Base-by-base conservation (phyloP, 768 basidiomycete species). In the Leccinum truebloodii region DNA sequence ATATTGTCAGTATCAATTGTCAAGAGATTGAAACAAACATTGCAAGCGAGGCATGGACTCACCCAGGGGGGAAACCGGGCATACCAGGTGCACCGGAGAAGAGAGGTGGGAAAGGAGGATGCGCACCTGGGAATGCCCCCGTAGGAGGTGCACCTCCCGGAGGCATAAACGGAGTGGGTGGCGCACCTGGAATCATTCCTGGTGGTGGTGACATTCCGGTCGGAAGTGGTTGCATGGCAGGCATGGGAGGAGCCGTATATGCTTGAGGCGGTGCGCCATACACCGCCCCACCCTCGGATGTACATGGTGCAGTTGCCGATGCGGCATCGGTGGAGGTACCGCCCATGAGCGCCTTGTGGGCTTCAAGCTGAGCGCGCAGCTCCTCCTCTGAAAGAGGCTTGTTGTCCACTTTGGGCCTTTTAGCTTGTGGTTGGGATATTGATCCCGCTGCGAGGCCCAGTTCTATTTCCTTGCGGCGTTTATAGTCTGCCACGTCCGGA, bases 401-500 rank as follows among this genome's bases (percentile, higher is more conserved):
- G 67, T 94, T 92, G 64, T 92, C 89, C 28, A 86, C 79, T 73
- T 91, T 91, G 22, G 92, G 88, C 20, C 92, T 83, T 75, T 95
- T 94, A 5, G 86, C 81, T 46, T 84, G 89, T 1, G 90, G 90
- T 58, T 92, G 88, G 14, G 89, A 87, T 63, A 92, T 94, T 7
- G 89, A 85, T 6, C 91, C 92, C 2, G 90, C 86, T 18, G 85
- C 82, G 26, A 94, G 83, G 34, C 97, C 95, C 4, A 94, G 85
- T 72, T 98, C 95, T 63, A 93, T 90, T 73, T 96, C 95, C 71
- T 97, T 97, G 64, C 92, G 88, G 55, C 94, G 89, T 71, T 93
- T 96, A 82, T 95, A 98, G 74, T 95, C 96, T 13, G 92, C 94
- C 20, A 96, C 84, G 74, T 96, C 95, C 35, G 94, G 92, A 4